A percentile compares a stretch with the other conserved stretches of the same genome.
phyloP scores from a whole-genome alignment of 192 early-diverging fungal species.

The Rhizophlyctis rosea region DNA sequence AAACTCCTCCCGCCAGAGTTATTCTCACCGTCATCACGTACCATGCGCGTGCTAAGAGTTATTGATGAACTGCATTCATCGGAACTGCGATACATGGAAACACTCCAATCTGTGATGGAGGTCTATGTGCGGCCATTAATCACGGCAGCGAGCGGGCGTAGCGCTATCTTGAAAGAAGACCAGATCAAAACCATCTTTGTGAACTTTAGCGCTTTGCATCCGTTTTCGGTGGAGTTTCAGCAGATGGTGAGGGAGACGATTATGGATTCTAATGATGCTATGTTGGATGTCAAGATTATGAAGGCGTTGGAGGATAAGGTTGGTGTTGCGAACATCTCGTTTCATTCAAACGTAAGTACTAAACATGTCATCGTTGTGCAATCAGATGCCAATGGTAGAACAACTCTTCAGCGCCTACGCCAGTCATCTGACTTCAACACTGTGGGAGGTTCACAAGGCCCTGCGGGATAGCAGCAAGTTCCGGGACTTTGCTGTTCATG shows the following conservation, averaged over 20 bases:
- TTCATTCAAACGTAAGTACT: too few species aligned
- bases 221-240: constrained; percentile 14
- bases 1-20: constrained; percentile 10
- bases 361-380: background rate
- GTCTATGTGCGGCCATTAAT: constrained; percentile 25
- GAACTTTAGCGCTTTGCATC: constrained; percentile 20
- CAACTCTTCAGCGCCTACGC: constrained; percentile 22
- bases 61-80: constrained; percentile 24
- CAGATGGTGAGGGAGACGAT: constrained; percentile 3
- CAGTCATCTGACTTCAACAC: constrained; percentile 3
- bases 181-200: constrained; percentile 23
- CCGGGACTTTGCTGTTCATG: constrained; percentile 19
- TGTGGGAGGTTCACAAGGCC: constrained; percentile 22
- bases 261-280: background rate
- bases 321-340: background rate
- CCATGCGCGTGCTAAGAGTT: background rate
- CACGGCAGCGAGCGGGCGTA: background rate
- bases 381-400: constrained; percentile 12
- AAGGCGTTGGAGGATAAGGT: constrained; percentile 4
- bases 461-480: constrained; percentile 20
- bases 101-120: constrained; percentile 19
- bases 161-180: constrained; percentile 20
- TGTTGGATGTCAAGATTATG: constrained; percentile 2
- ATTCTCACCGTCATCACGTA: background rate
- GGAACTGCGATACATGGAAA: constrained; percentile 23